phyloP scores from a whole-genome alignment of 1,139 yeast species.

The Eremothecium sinecaudum region DNA sequence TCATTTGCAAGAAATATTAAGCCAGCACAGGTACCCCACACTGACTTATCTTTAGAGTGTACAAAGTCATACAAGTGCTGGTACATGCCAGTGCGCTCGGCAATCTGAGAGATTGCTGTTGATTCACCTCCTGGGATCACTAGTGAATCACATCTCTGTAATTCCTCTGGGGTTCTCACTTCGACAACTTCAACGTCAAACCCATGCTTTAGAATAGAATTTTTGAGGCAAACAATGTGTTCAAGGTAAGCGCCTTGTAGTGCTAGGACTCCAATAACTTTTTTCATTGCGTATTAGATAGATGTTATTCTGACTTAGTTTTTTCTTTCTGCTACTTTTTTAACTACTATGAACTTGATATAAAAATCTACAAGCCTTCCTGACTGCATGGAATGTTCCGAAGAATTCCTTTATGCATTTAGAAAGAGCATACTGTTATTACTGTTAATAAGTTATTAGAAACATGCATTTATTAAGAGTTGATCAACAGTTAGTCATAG shows the following conservation, averaged over 20 bases:
- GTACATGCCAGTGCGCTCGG: slow-evolving; percentile 54
- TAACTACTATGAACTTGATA: too few relatives aligned
- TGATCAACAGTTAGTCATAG: too few relatives aligned
- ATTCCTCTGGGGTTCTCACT: slow-evolving; percentile 46
- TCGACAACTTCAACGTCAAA: slow-evolving; percentile 34
- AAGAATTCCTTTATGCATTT: too few relatives aligned
- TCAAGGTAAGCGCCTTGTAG: slow-evolving; percentile 76
- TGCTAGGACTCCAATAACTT: slow-evolving; percentile 58
- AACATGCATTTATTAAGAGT: too few relatives aligned
- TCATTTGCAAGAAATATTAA: slow-evolving; percentile 56
- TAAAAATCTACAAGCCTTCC: too few relatives aligned
- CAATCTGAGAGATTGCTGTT: slow-evolving; percentile 64
- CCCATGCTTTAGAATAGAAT: slow-evolving; percentile 30
- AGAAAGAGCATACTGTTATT: too few relatives aligned
- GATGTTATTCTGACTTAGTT: not conserved
- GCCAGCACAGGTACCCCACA: slow-evolving; percentile 90
- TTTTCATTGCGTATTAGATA: slow-evolving; percentile 6
- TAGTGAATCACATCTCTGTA: slow-evolving; percentile 46
- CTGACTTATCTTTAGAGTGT: slow-evolving; percentile 40
- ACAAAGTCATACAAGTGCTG: slow-evolving; percentile 48
- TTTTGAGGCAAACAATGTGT: slow-evolving; percentile 48
- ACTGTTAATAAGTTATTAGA: too few relatives aligned
- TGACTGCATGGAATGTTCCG: too few relatives aligned
- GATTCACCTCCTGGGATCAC: slow-evolving; percentile 81
- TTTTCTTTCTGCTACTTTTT: too few relatives aligned